Base-by-base conservation (phyloP, 2,329 filamentous ascomycete species). In the Setomelanomma holmii region DNA sequence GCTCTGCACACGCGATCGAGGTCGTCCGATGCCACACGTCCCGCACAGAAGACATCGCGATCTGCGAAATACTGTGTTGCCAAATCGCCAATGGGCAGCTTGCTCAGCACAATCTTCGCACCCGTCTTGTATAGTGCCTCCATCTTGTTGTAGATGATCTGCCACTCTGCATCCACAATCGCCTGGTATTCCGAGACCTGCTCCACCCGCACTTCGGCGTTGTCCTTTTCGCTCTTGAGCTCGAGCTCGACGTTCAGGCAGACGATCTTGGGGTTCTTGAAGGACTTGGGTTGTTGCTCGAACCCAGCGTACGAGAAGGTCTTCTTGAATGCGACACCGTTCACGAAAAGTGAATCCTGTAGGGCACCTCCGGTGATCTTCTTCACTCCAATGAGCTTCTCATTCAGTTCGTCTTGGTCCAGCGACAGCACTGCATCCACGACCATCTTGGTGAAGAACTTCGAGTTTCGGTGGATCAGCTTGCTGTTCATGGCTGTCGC, bases 121-220 rank as follows among this genome's bases (percentile, higher is more conserved):
- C 95, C 95, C 5, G 93, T 97, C 78, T 93, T 88, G 84, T 93
- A 86, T 47, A 96, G 80, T 42, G 93, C 91, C 80, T 99, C 95
- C 75, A 99, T 90, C 84, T 99, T 99, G 83, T 97, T 93, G 86
- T 89, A 98, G 77, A 99, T 99, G 74, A 99, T 99, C 78, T 97
- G 92, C 95, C 95, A 99, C 79, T 99, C 95, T 23, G 95, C 95
- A 72, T 99, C 95, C 73, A 99, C 95, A 66, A 99, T 97, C 58
- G 95, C 95, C 80, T 99, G 95, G 81, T 99, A 99, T 79, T 99
- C 95, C 17, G 93, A 96, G 45, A 99, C 95, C 78, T 98, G 93
- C 79, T 98, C 95, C 52, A 99, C 93, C 53, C 95, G 89, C 59
- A 99, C 92, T 81, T 99, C 95, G 53, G 95, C 95, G 71, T 99